Conservation (phyloP, 164 flowering plant genomes). For the Sedum album region DNA sequence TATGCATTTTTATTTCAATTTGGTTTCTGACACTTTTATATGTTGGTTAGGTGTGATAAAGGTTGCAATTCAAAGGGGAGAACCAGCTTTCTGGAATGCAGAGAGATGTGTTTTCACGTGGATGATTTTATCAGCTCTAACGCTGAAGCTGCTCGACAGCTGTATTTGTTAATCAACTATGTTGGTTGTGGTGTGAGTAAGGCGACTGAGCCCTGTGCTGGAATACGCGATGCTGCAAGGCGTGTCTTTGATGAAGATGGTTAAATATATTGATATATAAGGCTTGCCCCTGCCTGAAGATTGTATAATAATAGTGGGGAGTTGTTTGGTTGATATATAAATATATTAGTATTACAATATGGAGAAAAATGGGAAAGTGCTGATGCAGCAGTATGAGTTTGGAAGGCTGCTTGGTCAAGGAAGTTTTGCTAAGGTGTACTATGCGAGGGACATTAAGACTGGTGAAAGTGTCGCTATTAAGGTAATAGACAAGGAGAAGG, state of each 20-base stretch:
- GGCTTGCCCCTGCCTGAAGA: slow-evolving; percentile 13
- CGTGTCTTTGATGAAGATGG: slow-evolving; percentile 23
- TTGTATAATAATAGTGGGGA: slow-evolving; percentile 2
- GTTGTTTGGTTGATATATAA: background rate
- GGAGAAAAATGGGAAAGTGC: slow-evolving; percentile 30
- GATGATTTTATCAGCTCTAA: slow-evolving; percentile 4
- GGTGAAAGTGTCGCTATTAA: slow-evolving; percentile 46
- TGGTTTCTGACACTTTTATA: background rate
- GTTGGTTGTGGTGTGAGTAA: slow-evolving; percentile 4
- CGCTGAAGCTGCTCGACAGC: background rate
- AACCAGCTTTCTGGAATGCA: slow-evolving; percentile 27
- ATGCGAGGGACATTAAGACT: slow-evolving; percentile 26
- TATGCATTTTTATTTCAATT: background rate
- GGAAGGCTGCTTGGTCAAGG: slow-evolving; percentile 54
- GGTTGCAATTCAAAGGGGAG: background rate
- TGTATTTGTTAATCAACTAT: slow-evolving; percentile 11
- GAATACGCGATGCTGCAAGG: slow-evolving; percentile 6
- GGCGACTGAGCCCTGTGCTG: slow-evolving; percentile 7
- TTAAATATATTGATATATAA: slow-evolving; percentile 10
- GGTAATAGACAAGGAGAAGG: slow-evolving; percentile 49
- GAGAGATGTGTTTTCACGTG: slow-evolving; percentile 30
- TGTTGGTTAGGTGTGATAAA: background rate
- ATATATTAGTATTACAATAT: slow-evolving; percentile 10
- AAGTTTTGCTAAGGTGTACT: slow-evolving; percentile 45
- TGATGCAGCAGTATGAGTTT: slow-evolving; percentile 39